Evolutionary conservation across 257 asterid genomes (phyloP), one percentile per base, ranked within the genome.

Genomic region (Lantana camara): DNA sequence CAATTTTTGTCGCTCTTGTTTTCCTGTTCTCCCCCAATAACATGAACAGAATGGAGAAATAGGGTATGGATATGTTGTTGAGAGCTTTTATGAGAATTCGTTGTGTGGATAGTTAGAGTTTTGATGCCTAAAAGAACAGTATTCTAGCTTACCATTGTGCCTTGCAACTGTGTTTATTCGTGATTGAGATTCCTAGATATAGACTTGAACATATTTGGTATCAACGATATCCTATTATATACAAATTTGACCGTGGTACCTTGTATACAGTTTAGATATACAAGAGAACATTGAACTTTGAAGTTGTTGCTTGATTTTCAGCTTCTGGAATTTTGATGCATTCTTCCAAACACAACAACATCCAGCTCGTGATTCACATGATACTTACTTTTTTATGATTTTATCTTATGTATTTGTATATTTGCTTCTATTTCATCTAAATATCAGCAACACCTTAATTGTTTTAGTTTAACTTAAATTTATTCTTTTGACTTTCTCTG

Each of bases 361-460:
- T 66, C 99, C 99, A 37, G 99, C 99, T 57, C 96, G 99, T 67
- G 97, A 94, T 86, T 94, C 99, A 57, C 99, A 90, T 20, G 99
- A 94, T 73, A 90, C 99, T 15, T 94, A 90, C 86, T 94, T 94
- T 76, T 68, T 94, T n/a, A n/a, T n/a, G n/a, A n/a, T n/a, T n/a
- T n/a, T n/a, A n/a, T n/a, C n/a, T n/a, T n/a, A n/a, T n/a, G n/a
- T n/a, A n/a, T n/a, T n/a, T n/a, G n/a, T n/a, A n/a, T n/a, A n/a
- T n/a, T n/a, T n/a, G n/a, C n/a, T n/a, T n/a, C n/a, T n/a, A n/a
- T n/a, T n/a, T n/a, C n/a, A n/a, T n/a, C n/a, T n/a, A n/a, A n/a
- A n/a, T n/a, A n/a, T n/a, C n/a, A n/a, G n/a, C n/a, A n/a, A n/a
- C n/a, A n/a, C n/a, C n/a, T n/a, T n/a, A n/a, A n/a, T n/a, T n/a